Percentiles rank a stretch among this genome's conserved stretches.
These are phyloP conservation scores for Haplographium delicatum DNA, from an alignment of 495 filamentous ascomycete species.

Conservation along the genomic window DNA sequence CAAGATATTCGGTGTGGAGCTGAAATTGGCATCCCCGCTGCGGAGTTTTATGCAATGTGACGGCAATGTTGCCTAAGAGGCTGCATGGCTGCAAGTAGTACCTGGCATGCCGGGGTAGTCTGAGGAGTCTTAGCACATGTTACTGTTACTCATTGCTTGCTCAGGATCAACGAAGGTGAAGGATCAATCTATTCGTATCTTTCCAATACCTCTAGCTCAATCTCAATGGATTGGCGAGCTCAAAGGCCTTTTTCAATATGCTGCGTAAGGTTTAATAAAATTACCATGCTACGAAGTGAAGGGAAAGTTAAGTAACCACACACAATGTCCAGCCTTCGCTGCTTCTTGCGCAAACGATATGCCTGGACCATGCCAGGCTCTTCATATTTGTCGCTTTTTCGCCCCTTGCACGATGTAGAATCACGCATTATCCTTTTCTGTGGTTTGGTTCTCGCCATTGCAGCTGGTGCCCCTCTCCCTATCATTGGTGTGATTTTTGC, in stretches of 20 bases:
- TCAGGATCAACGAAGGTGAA: too few relatives aligned
- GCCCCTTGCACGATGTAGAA: conserved; percentile 16
- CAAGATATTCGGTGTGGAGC: conserved; percentile 3
- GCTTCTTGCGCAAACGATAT: background rate
- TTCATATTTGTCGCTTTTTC: conserved; percentile 22
- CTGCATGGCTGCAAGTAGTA: background rate
- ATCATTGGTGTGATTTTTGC: conserved; percentile 65
- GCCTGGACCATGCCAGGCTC: background rate
- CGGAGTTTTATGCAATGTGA: conserved; percentile 8
- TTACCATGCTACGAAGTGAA: background rate
- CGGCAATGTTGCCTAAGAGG: background rate
- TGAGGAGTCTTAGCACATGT: too few relatives aligned
- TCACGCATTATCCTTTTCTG: conserved; percentile 37
- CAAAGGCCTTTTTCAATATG: conserved; percentile 2
- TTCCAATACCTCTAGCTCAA: too few relatives aligned
- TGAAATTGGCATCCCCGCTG: background rate
- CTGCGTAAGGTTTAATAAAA: conserved; percentile 1
- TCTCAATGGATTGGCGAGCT: too few relatives aligned
- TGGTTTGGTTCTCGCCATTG: conserved; percentile 50
- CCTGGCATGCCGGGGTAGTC: too few relatives aligned
- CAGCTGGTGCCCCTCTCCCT: conserved; percentile 62
- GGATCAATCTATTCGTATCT: too few relatives aligned
- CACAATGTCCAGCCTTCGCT: conserved; percentile 1
- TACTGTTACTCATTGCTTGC: too few relatives aligned
- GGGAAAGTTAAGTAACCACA: conserved; percentile 5